Base-by-base conservation (phyloP, 371 early-diverging fungal genomes). In the Gilbertella persicaria region DNA sequence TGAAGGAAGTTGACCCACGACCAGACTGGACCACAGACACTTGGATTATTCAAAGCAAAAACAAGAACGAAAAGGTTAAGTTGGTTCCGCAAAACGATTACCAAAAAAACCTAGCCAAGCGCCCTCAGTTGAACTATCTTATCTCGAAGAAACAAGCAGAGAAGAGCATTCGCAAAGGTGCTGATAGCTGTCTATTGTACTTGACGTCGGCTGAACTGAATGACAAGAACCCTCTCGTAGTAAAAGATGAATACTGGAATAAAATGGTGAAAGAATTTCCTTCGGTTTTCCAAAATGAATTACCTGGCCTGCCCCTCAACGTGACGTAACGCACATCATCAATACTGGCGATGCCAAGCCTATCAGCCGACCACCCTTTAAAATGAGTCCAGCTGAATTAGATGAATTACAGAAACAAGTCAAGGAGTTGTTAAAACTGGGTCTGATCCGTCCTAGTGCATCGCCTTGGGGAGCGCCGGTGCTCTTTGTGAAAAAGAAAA, bases 381-480 rank as follows among this genome's bases (percentile, higher is more conserved):
- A 55, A 20, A 56, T 69, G 52, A 62, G 61, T 19, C 63, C 58
- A 13, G 24, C 12, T 5, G 49, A 48, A 35, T 17, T 37, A 7
- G 20, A 40, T 16, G 46, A 59, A 4, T 45, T 69, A 0, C 42
- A 58, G 24, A 25, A 41, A 20, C 53, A 59, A 33, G 8, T 70
- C 0, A 29, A 54, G 0, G 52, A 63, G 7, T 26, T 58, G 5
- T 23, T 30, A 5, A 25, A 45, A 16, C 7, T 52, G 16, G 62
- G 58, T 8, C 42, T 62, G 2, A 71, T 71, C 16, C n/a, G 39
- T n/a, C 63, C 66, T 20, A 49, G 49, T 1, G 33, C 33, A 0
- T 52, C 57, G 16, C 57, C 63, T n/a, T 66, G 60, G 64, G 50
- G 58, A n/a, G 45, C 67, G 6, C 85, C 85, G 7, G 64, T 82